Evolutionary conservation across 345 rosid species (phyloP), one percentile per base, ranked within the genome.

Genomic region (Laguncularia racemosa): DNA sequence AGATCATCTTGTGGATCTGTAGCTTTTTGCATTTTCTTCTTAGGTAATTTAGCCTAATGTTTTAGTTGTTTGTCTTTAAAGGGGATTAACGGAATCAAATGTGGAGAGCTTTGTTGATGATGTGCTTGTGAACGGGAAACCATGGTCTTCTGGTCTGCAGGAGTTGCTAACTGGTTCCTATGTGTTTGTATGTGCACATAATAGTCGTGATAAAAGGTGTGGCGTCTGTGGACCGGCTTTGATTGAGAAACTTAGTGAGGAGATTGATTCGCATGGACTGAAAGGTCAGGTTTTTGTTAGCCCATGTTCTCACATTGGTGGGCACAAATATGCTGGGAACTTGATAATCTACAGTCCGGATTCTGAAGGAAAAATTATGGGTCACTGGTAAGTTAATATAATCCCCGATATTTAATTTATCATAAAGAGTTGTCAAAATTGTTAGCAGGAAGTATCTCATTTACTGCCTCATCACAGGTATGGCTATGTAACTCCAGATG

Each of bases 301-400:
- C 63, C 85, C 91, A 1, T 89, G 97, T 71, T 89, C 99, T 62
- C 99, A 93, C 71, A 55, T 89, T 46, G 99, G 99, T 46, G 97
- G 97, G 1, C 98, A 92, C 66, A 92, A 92, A 66, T 92, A 92
- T 75, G 97, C 98, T 52, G 98, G 98, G n/a, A 92, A 92, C 57
- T 64, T 92, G 82, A 82, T 92, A 14, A 70, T 89, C 49, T 92
- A 69, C 61, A 73, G 84, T 62, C 84, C 91, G 20, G 81, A 85
- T 68, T 65, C 84, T 1, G 78, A 78, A 60, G 96, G 93, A 26
- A 85, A 67, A 64, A 21, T 71, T 20, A 66, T 64, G 56, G 98
- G 98, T 19, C 97, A 89, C 21, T 92, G 98, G 98, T 92, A 65
- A 66, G 73, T 19, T 38, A 50, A 62, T 33, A 33, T 33, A 33